Conservation (phyloP, 495 filamentous ascomycete species). For the Hypoxylon intermedium region DNA sequence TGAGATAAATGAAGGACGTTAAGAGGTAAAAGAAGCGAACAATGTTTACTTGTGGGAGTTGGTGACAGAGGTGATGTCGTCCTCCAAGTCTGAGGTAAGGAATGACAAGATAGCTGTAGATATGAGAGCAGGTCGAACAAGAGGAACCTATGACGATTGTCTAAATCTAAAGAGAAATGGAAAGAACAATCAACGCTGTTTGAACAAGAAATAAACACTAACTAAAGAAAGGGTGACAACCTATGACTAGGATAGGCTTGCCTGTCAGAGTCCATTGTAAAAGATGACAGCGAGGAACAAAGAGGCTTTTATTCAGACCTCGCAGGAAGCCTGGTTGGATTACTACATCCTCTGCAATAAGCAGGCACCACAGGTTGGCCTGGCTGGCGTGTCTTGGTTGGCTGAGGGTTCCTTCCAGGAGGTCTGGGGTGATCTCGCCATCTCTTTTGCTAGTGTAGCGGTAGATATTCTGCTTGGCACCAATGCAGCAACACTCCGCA, state of each 20-base stretch:
- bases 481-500: slow-evolving; percentile 1
- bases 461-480: background rate
- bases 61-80: slow-evolving; percentile 1
- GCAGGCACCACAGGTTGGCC: slow-evolving; percentile 1
- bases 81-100: slow-evolving; percentile 11
- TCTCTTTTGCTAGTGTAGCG: slow-evolving; percentile 1
- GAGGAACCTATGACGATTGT: slow-evolving; percentile 16
- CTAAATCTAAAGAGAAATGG: slow-evolving; percentile 13
- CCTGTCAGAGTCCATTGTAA: slow-evolving; percentile 8
- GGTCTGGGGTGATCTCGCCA: background rate
- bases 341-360: slow-evolving; percentile 9
- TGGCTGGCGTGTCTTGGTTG: slow-evolving; percentile 20
- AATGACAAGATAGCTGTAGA: slow-evolving; percentile 10
- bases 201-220: slow-evolving; percentile 10
- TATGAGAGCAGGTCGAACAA: slow-evolving; percentile 10
- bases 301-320: slow-evolving; percentile 19
- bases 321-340: slow-evolving; percentile 14
- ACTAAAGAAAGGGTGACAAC: slow-evolving; percentile 21
- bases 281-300: slow-evolving; percentile 17
- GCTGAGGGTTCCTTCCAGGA: slow-evolving; percentile 1
- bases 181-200: slow-evolving; percentile 30
- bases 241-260: slow-evolving; percentile 15
- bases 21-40: background rate
- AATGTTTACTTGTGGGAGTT: slow-evolving; percentile 1
- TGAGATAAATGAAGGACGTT: slow-evolving; percentile 19